A percentile compares a stretch with the other conserved stretches of the same genome.
phyloP scores from a whole-genome alignment of 139 green algal species.

The Closterium sp. region DNA sequence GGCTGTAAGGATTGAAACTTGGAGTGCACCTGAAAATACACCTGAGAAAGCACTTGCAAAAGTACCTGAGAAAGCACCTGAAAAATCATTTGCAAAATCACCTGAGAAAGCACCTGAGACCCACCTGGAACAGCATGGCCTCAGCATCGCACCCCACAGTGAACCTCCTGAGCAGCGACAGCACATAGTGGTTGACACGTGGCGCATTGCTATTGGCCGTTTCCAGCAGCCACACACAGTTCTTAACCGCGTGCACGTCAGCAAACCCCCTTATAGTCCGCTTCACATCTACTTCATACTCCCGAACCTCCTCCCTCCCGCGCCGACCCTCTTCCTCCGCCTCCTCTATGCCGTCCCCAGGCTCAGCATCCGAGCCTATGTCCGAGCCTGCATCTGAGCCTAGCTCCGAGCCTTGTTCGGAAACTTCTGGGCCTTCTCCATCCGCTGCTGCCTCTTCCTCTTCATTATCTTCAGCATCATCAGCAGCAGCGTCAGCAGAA shows the following conservation, averaged over 20 bases:
- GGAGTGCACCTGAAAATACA: neutral
- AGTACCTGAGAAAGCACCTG: too few species aligned
- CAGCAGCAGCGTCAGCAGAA: neutral
- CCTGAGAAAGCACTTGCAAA: neutral
- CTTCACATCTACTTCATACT: neutral
- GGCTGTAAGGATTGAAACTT: neutral
- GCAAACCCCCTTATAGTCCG: neutral
- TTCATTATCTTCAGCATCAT: neutral
- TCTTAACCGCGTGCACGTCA: neutral
- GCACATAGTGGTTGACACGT: neutral
- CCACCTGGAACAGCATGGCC: neutral
- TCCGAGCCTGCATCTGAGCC: neutral
- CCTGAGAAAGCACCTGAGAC: neutral
- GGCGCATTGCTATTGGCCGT: neutral
- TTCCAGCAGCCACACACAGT: neutral
- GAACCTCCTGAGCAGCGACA: neutral
- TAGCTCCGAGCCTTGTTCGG: neutral
- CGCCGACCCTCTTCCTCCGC: neutral
- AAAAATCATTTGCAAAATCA: neutral
- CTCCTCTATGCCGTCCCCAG: neutral
- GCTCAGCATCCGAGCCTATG: neutral
- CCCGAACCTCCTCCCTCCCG: neutral
- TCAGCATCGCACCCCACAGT: neutral
- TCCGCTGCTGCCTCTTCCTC: neutral
- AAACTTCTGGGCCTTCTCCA: neutral